Evolutionary conservation across 2,329 filamentous ascomycete species (phyloP), one percentile per base, ranked within the genome.

Genomic region (Ophiostoma angusticollis): DNA sequence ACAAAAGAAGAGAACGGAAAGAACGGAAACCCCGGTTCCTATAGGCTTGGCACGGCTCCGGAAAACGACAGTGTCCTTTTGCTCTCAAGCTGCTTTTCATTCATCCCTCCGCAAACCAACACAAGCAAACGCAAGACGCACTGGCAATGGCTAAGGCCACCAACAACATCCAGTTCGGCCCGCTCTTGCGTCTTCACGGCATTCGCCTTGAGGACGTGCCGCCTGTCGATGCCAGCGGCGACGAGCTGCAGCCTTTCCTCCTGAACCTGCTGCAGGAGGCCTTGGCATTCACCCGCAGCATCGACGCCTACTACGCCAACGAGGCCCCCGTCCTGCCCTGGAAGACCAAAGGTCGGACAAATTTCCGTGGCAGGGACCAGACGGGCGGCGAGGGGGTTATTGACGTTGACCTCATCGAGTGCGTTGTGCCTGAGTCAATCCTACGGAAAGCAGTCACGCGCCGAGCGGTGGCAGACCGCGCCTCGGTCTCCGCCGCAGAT

Each of bases 251-350:
- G 17, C 58, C 63, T 6, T 69, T 82, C 45, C 53, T 80, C 42
- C 53, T 57, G 9, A 54, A 63, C 6, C 58, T 77, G 18, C 60
- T 82, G 23, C 52, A 58, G n/a, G 77, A 82, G 53, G 69, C 72
- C 17, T 54, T 73, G 21, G 61, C 65, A 1, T 78, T 82, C 53
- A 63, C 79, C 52, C 65, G 68, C 49, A 60, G 61, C 9, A 64
- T 44, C 13, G 31, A 35, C 25, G 13, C 21, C 21, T 46, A 49
- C 35, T 48, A 50, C 33, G 39, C 16, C 2, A 6, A 17, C 11
- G n/a, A 5, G 31, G 28, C 6, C 13, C 19, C 12, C 17, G 25
- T n/a, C 11, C 5, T 18, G 18, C 9, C 35, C 27, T 67, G 65
- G 58, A 61, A 59, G 41, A 40, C 53, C 35, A 62, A 61, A 45